Base-by-base conservation (phyloP, 352 stramenopile species). In the Phytophthora syringae region DNA sequence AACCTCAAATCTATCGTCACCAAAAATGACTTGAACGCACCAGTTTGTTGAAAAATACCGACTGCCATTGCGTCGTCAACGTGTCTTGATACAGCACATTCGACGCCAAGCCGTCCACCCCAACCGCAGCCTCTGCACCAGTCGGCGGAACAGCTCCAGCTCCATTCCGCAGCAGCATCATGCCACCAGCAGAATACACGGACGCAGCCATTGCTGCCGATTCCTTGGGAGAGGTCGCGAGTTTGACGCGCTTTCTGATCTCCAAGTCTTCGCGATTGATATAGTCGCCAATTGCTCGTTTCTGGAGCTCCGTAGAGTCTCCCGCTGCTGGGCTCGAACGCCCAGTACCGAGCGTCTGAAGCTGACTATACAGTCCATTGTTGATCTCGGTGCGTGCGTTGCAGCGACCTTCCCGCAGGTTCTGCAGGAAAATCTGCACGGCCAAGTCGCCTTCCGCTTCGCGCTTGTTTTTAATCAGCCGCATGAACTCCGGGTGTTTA, bases 401-500 rank as follows among this genome's bases (percentile, higher is more conserved):
- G 63, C 84, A 90, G 0, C 77, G 74, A 0, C 84, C 84, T 21
- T 90, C 79, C 16, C 84, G 84, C 75, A 93, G 83, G 50, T 80
- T 82, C 57, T 91, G 73, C n/a, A 93, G 60, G 27, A 92, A 92
- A 20, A 93, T 82, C 61, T 93, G 84, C 56, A 90, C 82, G 1
- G 80, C 75, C 24, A 91, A 48, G 15, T 93, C 84, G 40, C 80
- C 82, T 67, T 93, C 82, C 0, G 80, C 57, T 36, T 91, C 84
- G n/a, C 79, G 82, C 64, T 93, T 93, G 56, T 91, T 71, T 58
- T 89, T 89, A 40, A 93, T 74, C 49, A 93, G 56, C 43, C 86
- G 64, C 84, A 93, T 93, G 55, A 91, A 91, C 62, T 93, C 82
- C 5, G 84, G 84, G 55, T 93, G 84, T 48, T 93, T 93, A 59